phyloP scores from a whole-genome alignment of 768 basidiomycete species.

The Lenzites betulinus region DNA sequence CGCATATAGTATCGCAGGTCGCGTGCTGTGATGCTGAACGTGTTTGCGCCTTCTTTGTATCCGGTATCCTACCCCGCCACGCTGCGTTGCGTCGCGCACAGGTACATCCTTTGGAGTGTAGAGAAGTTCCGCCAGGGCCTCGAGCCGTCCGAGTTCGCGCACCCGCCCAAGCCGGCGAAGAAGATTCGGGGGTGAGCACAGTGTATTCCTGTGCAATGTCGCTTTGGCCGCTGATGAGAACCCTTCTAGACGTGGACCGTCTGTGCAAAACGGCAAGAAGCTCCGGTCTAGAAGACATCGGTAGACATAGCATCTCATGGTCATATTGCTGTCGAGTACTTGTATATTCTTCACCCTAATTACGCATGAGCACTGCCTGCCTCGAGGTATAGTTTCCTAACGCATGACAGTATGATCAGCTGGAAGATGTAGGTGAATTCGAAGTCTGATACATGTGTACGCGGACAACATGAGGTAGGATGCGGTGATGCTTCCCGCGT shows the following conservation, averaged over 20 bases:
- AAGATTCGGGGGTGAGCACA: slow-evolving; percentile 72
- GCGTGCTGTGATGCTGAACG: not conserved
- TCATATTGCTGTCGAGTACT: not conserved
- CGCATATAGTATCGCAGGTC: not conserved
- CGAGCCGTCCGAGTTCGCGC: slow-evolving; percentile 60
- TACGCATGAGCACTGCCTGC: not conserved
- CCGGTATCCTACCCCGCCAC: not conserved
- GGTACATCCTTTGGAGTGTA: slow-evolving; percentile 86
- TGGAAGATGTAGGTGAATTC: too few species aligned
- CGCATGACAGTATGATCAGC: too few species aligned
- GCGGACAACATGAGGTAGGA: not conserved
- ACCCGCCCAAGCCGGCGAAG: slow-evolving; percentile 70
- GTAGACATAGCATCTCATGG: slow-evolving; percentile 11
- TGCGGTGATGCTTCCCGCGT: too few species aligned
- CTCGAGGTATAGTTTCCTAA: not conserved
- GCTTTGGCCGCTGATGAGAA: not conserved
- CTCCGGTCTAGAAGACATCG: slow-evolving; percentile 64
- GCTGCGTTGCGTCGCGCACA: slow-evolving; percentile 28
- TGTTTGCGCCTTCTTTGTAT: not conserved
- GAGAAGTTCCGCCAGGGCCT: slow-evolving; percentile 69
- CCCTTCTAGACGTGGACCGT: slow-evolving; percentile 59
- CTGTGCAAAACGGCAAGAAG: slow-evolving; percentile 71
- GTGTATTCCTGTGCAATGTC: not conserved
- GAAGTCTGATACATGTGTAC: not conserved
- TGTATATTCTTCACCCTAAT: slow-evolving; percentile 6